These are phyloP conservation scores for Fistulina hepatica DNA, from an alignment of 1,284 basidiomycete genomes.

Conservation along the genomic window DNA sequence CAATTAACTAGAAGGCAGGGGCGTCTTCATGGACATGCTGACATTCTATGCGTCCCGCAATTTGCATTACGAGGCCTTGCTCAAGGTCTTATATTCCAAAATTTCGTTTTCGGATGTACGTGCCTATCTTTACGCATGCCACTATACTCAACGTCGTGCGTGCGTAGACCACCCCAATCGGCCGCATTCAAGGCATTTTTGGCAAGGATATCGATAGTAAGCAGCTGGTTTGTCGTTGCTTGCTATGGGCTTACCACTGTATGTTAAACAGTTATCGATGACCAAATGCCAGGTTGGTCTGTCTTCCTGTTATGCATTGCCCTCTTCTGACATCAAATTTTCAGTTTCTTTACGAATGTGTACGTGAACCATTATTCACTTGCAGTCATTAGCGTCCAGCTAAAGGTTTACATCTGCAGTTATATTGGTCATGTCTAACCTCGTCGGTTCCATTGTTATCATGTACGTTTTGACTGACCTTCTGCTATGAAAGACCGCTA, in stretches of 20 bases:
- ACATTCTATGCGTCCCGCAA: conserved; percentile 49
- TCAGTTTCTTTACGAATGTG: conserved; percentile 56
- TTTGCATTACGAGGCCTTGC: conserved; percentile 43
- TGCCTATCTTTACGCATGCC: not conserved
- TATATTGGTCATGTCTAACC: conserved; percentile 36
- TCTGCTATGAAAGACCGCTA: too few species aligned
- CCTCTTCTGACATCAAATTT: conserved; percentile 18
- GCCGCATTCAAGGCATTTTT: conserved; percentile 54
- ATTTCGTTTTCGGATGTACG: conserved; percentile 55
- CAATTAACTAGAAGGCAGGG: conserved; percentile 28
- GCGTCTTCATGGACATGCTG: conserved; percentile 42
- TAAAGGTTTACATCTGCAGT: conserved; percentile 23
- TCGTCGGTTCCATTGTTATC: conserved; percentile 51
- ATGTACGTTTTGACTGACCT: conserved; percentile 68
- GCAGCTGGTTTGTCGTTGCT: conserved; percentile 12
- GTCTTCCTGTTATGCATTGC: not conserved
- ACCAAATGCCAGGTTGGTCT: conserved; percentile 40
- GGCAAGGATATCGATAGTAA: conserved; percentile 54
- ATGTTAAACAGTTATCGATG: conserved; percentile 42
- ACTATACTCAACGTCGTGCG: too few species aligned
- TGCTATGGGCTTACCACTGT: conserved; percentile 7
- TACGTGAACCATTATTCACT: conserved; percentile 23
- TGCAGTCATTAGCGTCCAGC: not conserved
- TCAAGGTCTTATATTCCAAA: conserved; percentile 52
- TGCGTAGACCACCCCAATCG: conserved; percentile 34